A percentile compares a stretch with the other conserved stretches of the same genome.
These are phyloP conservation scores for Gloeopeniophorella convolvens DNA, from an alignment of 768 basidiomycete genomes.

Conservation along the genomic window DNA sequence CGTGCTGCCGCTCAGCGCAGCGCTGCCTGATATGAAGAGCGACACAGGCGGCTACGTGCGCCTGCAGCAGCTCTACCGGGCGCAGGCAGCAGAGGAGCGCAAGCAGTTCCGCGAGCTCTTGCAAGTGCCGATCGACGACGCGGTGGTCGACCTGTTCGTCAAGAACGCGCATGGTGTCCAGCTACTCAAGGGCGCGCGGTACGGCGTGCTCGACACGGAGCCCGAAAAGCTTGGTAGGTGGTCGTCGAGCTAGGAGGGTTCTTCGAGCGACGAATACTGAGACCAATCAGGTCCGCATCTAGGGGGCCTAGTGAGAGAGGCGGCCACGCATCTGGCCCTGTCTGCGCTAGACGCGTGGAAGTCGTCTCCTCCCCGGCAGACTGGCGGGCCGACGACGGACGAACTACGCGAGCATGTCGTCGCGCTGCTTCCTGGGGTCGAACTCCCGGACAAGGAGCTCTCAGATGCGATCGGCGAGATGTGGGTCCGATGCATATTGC, in stretches of 20 bases:
- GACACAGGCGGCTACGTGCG: conserved; percentile 77
- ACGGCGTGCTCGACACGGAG: conserved; percentile 51
- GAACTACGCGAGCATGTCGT: conserved; percentile 47
- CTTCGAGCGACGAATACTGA: conserved; percentile 6
- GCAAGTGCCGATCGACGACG: conserved; percentile 42
- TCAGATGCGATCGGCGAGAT: conserved; percentile 66
- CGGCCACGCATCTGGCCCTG: conserved; percentile 68
- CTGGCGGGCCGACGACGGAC: conserved; percentile 37
- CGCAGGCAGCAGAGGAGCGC: conserved; percentile 67
- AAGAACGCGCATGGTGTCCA: conserved; percentile 75
- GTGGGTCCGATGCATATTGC: conserved; percentile 41
- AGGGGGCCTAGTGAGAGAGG: conserved; percentile 42
- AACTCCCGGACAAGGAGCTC: conserved; percentile 49
- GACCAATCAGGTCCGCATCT: conserved; percentile 36
- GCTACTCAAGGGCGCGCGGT: conserved; percentile 55
- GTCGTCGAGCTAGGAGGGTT: neutral
- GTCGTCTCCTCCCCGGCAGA: conserved; percentile 13
- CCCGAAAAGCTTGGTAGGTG: conserved; percentile 43
- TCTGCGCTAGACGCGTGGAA: conserved; percentile 44
- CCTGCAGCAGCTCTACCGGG: conserved; percentile 81
- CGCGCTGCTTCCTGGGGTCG: conserved; percentile 37
- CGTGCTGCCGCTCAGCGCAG: conserved; percentile 75
- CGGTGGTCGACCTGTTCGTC: conserved; percentile 62
- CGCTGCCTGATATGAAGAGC: conserved; percentile 95
- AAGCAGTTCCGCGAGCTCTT: conserved; percentile 36